phyloP scores from a whole-genome alignment of 768 basidiomycete genomes.

The Calocera cornea region DNA sequence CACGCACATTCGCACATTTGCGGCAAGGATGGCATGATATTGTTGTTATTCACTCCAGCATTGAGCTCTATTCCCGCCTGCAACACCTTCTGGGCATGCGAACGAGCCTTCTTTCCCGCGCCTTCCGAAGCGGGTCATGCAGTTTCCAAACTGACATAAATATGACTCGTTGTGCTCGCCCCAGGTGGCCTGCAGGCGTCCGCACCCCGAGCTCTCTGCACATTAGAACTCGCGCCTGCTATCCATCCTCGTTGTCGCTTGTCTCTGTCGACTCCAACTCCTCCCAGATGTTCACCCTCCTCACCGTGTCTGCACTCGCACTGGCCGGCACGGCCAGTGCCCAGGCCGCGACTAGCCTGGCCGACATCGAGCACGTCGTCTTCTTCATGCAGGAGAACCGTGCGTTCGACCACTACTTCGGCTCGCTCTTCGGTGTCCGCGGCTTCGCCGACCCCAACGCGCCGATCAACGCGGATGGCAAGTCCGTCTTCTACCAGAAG shows the following conservation, averaged over 20 bases:
- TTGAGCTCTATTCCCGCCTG: neutral
- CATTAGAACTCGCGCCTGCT: neutral
- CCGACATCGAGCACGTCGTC: constrained; percentile 14
- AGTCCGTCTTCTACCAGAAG: constrained; percentile 10
- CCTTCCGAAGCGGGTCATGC: neutral
- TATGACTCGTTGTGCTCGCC: neutral
- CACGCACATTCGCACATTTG: neutral
- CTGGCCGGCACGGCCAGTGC: neutral
- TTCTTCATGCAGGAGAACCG: constrained; percentile 17
- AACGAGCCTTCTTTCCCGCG: neutral
- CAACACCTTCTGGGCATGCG: neutral
- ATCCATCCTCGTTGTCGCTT: neutral
- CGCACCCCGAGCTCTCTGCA: neutral
- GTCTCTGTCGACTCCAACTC: neutral
- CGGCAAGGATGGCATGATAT: no score
- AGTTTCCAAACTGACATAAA: neutral
- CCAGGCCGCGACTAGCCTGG: neutral
- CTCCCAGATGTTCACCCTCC: neutral
- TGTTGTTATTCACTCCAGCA: neutral
- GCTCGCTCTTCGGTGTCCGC: constrained; percentile 12
- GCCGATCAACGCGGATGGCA: constrained; percentile 7
- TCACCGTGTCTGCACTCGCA: neutral
- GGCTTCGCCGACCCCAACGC: constrained; percentile 15
- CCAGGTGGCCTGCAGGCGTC: neutral
- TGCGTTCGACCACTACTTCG: constrained; percentile 16